A percentile compares a stretch with the other conserved stretches of the same genome.
These are phyloP conservation scores for Podospora pseudopauciseta DNA, from an alignment of 495 filamentous ascomycete genomes.

Conservation along the genomic window DNA sequence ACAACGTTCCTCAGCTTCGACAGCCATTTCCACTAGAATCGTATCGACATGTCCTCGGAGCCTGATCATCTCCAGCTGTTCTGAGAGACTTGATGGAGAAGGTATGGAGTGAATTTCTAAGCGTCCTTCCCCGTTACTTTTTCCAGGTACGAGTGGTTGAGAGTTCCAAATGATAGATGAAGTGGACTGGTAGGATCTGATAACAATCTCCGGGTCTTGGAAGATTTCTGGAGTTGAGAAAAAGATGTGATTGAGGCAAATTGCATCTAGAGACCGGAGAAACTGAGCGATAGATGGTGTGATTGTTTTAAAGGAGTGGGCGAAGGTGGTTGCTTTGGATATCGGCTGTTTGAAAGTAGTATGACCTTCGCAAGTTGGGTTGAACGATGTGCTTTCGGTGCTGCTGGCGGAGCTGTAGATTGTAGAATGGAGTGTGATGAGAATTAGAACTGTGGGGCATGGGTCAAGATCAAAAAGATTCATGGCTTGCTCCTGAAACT, in stretches of 20 bases:
- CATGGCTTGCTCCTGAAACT: neutral
- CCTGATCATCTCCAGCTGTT: conserved; percentile 2
- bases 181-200: neutral
- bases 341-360: neutral
- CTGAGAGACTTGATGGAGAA: neutral
- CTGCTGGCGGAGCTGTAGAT: neutral
- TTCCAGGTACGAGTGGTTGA: too few species aligned
- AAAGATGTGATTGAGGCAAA: neutral
- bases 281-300: neutral
- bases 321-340: neutral
- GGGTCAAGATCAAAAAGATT: neutral
- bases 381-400: neutral
- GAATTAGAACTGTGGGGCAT: neutral
- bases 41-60: neutral
- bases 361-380: neutral
- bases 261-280: neutral
- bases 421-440: conserved; percentile 1
- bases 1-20: neutral
- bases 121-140: neutral
- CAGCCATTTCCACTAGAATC: neutral
- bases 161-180: neutral
- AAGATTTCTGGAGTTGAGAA: neutral
- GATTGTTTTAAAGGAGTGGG: neutral
- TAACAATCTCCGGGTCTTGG: neutral
- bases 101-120: neutral